These are phyloP conservation scores for Chaetomidium leptoderma DNA, from an alignment of 495 filamentous ascomycete species.

Conservation along the genomic window DNA sequence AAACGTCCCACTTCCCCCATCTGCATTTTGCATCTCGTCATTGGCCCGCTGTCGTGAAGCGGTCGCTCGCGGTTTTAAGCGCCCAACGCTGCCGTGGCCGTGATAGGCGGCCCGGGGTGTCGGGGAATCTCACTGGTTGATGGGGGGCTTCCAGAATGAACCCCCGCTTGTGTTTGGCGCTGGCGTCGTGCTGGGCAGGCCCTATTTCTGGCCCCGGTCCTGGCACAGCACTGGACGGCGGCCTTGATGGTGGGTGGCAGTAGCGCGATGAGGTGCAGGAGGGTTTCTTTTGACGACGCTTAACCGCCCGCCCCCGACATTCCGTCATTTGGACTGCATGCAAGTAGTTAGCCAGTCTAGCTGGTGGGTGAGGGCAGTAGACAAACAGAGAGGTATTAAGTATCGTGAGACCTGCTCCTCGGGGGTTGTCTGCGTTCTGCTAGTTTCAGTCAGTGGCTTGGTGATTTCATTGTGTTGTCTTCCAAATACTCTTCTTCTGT, in stretches of 20 bases:
- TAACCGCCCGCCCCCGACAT: slow-evolving; percentile 4
- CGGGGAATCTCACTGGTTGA: neutral
- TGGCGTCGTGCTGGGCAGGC: neutral
- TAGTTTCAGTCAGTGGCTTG: slow-evolving; percentile 3
- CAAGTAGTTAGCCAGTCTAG: neutral
- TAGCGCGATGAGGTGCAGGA: slow-evolving; percentile 9
- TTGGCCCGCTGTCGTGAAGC: neutral
- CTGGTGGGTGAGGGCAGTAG: slow-evolving; percentile 9
- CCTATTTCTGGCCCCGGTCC: neutral
- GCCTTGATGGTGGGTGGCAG: neutral
- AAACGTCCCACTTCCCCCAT: too few relatives aligned
- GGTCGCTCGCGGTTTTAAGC: neutral
- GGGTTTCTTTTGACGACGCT: neutral
- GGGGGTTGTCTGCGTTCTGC: slow-evolving; percentile 3
- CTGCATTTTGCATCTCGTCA: neutral
- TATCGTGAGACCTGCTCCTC: slow-evolving; percentile 15
- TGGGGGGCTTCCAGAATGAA: neutral
- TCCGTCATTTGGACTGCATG: slow-evolving; percentile 1
- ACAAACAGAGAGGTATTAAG: slow-evolving; percentile 9
- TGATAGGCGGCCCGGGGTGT: neutral
- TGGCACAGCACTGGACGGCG: neutral
- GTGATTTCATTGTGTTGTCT: neutral
- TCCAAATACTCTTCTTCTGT: slow-evolving; percentile 1
- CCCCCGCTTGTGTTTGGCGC: neutral
- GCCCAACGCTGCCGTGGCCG: neutral